Conservation (phyloP, 1,284 basidiomycete genomes). For the Ganoderma resinaceum region DNA sequence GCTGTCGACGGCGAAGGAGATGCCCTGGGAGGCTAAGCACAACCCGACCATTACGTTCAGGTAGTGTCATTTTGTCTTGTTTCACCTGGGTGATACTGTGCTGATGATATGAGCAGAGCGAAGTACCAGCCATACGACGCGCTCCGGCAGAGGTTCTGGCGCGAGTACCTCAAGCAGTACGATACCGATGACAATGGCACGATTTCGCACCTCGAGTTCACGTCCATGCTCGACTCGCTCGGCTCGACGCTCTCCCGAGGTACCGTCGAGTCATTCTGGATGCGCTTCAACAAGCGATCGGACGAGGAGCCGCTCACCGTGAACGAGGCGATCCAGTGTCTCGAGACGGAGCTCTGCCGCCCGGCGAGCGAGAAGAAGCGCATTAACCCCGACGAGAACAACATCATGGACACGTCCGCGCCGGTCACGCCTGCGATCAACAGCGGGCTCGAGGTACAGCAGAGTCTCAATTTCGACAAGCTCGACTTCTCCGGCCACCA, state of each 20-base stretch:
- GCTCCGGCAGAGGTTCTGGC: constrained; percentile 92
- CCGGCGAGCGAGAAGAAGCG: constrained; percentile 75
- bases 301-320: constrained; percentile 79
- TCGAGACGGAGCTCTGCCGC: constrained; percentile 82
- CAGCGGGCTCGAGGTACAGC: constrained; percentile 40
- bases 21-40: constrained; percentile 70
- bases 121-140: constrained; percentile 96
- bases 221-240: constrained; percentile 97
- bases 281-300: constrained; percentile 70
- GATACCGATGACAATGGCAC: constrained; percentile 87
- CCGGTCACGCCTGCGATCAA: constrained; percentile 55
- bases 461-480: constrained; percentile 56
- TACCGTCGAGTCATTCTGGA: constrained; percentile 87
- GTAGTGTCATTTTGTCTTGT: constrained; percentile 47
- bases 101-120: constrained; percentile 56
- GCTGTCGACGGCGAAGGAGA: constrained; percentile 60
- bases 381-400: constrained; percentile 48
- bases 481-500: constrained; percentile 67
- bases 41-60: constrained; percentile 66
- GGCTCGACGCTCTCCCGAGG: constrained; percentile 88
- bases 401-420: constrained; percentile 44
- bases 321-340: constrained; percentile 80
- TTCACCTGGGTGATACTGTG: constrained; percentile 20
- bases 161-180: constrained; percentile 89
- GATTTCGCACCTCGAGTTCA: constrained; percentile 87